phyloP scores from a whole-genome alignment of 768 basidiomycete genomes.

The Tylopilus intermedius region DNA sequence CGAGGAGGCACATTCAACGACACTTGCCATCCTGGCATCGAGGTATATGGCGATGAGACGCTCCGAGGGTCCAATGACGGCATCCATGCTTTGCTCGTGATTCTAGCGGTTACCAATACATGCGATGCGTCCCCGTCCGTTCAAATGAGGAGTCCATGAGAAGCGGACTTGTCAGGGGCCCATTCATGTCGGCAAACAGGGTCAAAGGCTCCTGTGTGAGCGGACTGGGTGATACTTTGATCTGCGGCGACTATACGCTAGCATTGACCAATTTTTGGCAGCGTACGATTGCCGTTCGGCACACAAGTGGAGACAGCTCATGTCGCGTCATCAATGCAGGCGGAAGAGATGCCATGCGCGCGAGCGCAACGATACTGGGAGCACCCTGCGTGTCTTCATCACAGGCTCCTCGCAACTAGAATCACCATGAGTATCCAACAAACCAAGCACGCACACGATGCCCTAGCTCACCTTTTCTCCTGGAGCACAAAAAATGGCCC shows the following conservation, averaged over 20 bases:
- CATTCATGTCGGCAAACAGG: constrained; percentile 6
- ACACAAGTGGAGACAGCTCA: constrained; percentile 17
- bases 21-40: constrained; percentile 9
- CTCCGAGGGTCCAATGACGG: constrained; percentile 11
- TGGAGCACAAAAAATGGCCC: not conserved
- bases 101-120: not conserved
- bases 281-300: constrained; percentile 1
- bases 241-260: constrained; percentile 32
- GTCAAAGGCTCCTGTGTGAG: constrained; percentile 26
- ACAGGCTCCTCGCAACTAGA: constrained; percentile 23
- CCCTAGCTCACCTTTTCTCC: constrained; percentile 18
- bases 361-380: not conserved
- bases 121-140: constrained; percentile 19
- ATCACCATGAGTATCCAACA: not conserved
- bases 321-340: constrained; percentile 20
- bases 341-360: constrained; percentile 14
- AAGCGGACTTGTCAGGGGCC: constrained; percentile 5
- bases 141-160: constrained; percentile 10
- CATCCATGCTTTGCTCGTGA: constrained; percentile 9
- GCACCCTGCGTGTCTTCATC: not conserved
- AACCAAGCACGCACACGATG: not conserved
- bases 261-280: not conserved
- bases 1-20: constrained; percentile 20
- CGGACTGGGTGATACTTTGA: constrained; percentile 36
- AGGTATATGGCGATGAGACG: constrained; percentile 9